These are phyloP conservation scores for Dipodascus albidus DNA, from an alignment of 805 yeast species.

Conservation along the genomic window DNA sequence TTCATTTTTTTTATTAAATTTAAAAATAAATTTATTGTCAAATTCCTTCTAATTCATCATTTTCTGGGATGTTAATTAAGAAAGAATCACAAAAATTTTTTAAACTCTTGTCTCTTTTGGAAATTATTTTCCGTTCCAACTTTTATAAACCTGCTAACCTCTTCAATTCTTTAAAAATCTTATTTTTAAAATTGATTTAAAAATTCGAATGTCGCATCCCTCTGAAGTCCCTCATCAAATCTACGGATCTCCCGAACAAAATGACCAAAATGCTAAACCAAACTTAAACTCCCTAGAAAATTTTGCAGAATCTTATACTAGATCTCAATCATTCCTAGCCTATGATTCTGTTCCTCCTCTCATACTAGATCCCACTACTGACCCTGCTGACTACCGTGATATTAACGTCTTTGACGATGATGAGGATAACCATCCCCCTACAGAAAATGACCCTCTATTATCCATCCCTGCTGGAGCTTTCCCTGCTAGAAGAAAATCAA, in stretches of 20 bases:
- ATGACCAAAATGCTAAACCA: too few relatives aligned
- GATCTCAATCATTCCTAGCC: slow-evolving; percentile 67
- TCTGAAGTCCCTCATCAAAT: too few relatives aligned
- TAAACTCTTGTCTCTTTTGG: too few relatives aligned
- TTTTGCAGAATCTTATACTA: slow-evolving; percentile 65
- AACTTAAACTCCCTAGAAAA: slow-evolving; percentile 52
- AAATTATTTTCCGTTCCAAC: too few relatives aligned
- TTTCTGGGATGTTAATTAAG: not conserved
- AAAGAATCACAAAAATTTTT: not conserved
- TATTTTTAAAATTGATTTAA: too few relatives aligned
- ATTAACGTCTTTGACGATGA: slow-evolving; percentile 8
- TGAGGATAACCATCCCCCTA: slow-evolving; percentile 6
- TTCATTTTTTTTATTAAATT: too few relatives aligned
- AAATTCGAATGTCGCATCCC: too few relatives aligned
- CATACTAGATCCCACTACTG: not conserved
- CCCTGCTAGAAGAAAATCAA: slow-evolving; percentile 45
- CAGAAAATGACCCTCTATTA: slow-evolving; percentile 4
- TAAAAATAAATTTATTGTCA: too few relatives aligned
- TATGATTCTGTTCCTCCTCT: slow-evolving; percentile 28
- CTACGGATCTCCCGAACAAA: too few relatives aligned
- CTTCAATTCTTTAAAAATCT: too few relatives aligned
- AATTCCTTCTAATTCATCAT: not conserved
- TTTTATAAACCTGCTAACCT: too few relatives aligned
- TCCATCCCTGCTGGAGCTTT: not conserved
- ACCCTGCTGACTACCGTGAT: not conserved